Base-by-base conservation (phyloP, 768 basidiomycete genomes). In the Mycena leptocephala region DNA sequence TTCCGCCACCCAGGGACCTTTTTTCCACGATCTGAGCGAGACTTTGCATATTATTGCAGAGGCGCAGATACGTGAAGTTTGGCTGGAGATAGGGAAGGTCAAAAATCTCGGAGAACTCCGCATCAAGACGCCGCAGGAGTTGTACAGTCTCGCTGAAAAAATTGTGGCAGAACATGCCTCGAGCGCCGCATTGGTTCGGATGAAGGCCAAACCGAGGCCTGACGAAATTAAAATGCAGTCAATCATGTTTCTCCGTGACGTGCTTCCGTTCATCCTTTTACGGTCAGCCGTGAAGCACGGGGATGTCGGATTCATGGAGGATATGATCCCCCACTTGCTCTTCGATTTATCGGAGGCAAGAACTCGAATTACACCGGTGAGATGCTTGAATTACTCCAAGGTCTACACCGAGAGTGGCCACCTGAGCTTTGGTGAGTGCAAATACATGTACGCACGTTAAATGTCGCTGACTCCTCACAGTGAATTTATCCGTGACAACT, bases 281-380 rank as follows among this genome's bases (percentile, higher is more conserved):
- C 67, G 83, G 28, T 58, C 83, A 4, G 85, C 87, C 0, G 86
- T 88, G n/a, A 79, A 76, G 43, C 39, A 65, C 5, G 87, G 89
- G 20, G 85, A 88, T 77, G 83, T 88, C 6, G 84, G 86, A 1
- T 13, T 79, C 0, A 84, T 88, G 83, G 84, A 87, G 68, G 77
- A 76, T 37, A 76, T 83, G 56, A 63, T 87, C 1, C 86, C 86
- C 5, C 35, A 48, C 2, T 71, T 87, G 1, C 70, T 85, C 1
- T 84, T 33, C 82, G 84, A 4, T 87, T 86, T 74, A 26, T 73
- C 28, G 87, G 86, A 0, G 85, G 85, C 8, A 75, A 80, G 13
- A 86, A 86, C 74, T 55, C 68, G 1, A 85, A 87, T 7, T 88
- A 88, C 69, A 63, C 82, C 2, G 65, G 28, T 3, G 86, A 87